Conservation (phyloP, 2,329 filamentous ascomycete genomes). For the Periglandula ipomoeae region DNA sequence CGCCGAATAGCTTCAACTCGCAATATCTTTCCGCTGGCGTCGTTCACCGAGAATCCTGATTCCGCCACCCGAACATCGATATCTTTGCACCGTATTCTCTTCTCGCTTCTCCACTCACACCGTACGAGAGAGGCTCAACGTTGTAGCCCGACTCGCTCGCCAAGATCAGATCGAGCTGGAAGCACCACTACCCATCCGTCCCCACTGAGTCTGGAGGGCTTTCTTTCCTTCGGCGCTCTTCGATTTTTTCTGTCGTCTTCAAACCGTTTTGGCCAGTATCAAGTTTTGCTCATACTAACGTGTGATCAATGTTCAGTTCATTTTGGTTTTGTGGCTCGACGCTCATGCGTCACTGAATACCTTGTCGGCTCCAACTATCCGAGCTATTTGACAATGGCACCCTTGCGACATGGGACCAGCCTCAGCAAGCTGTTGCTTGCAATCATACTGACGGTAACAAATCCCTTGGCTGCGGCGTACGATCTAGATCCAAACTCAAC, state of each 20-base stretch:
- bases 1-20: too few species aligned
- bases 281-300: background rate
- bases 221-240: background rate
- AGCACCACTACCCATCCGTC: background rate
- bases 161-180: background rate
- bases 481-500: conserved; percentile 28
- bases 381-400: background rate
- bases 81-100: too few species aligned
- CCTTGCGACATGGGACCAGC: background rate
- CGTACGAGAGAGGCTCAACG: too few species aligned
- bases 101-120: too few species aligned
- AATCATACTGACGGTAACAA: conserved; percentile 6
- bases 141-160: background rate
- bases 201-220: background rate
- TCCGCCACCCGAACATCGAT: too few species aligned
- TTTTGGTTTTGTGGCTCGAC: background rate
- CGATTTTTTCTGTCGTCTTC: background rate
- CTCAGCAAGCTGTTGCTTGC: conserved; percentile 1
- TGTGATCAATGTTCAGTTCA: background rate
- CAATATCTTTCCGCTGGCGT: too few species aligned
- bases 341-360: background rate
- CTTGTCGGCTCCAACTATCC: background rate
- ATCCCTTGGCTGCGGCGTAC: conserved; percentile 22
- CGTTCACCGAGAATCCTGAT: too few species aligned
- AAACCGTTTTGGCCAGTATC: background rate